Evolutionary conservation across 1,139 yeast genomes (phyloP).

Genomic region (Blastobotrys ciferrii): DNA sequence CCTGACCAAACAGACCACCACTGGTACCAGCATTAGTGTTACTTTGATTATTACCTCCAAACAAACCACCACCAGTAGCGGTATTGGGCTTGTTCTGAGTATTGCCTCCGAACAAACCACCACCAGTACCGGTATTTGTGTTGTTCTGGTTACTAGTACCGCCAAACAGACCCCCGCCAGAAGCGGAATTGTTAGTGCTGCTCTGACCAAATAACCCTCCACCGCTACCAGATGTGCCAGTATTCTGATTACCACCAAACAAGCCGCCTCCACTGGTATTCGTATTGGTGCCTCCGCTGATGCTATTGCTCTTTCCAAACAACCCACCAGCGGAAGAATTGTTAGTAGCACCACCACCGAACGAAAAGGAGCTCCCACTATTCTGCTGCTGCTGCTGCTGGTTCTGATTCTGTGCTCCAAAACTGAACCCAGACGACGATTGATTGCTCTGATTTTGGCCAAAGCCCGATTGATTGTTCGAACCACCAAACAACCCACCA

Average conservation of each 20-base stretch:
- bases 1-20: constrained; percentile 23
- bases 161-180: constrained; percentile 18
- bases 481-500: no score
- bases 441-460: neutral
- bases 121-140: no score
- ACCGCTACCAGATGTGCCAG: constrained; percentile 15
- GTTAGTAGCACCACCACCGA: constrained; percentile 7
- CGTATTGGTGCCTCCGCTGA: constrained; percentile 8
- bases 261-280: constrained; percentile 6
- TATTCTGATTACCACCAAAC: constrained; percentile 5
- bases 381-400: no score
- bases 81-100: neutral
- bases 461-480: no score
- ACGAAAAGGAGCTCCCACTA: constrained; percentile 3
- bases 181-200: constrained; percentile 10
- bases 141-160: constrained; percentile 12
- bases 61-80: constrained; percentile 21
- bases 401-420: constrained; percentile 3
- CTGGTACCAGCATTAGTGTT: constrained; percentile 16
- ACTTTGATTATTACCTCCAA: constrained; percentile 19
- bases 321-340: constrained; percentile 9
- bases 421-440: neutral
- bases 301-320: constrained; percentile 6
- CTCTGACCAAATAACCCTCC: constrained; percentile 22
- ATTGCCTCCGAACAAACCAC: constrained; percentile 18